Conservation (phyloP, 106 monocot species). For the Dactylorhiza incarnata region DNA sequence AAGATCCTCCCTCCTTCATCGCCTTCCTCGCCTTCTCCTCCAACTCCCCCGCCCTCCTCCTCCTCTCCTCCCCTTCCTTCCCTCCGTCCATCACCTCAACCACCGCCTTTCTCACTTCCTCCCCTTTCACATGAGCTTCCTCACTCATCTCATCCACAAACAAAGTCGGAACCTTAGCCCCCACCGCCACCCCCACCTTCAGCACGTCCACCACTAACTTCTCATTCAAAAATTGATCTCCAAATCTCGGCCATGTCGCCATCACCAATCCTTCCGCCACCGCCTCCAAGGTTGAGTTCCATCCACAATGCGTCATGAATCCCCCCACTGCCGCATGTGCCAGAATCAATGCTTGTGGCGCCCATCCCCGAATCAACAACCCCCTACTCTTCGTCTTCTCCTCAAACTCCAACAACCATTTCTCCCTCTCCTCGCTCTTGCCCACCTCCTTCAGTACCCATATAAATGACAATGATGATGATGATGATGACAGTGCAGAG, state of each 20-base stretch:
- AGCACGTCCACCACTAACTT: not conserved
- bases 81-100: constrained; percentile 16
- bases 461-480: not conserved
- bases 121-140: constrained; percentile 6
- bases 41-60: constrained; percentile 10
- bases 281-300: constrained; percentile 16
- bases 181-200: not conserved
- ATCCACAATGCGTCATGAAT: constrained; percentile 26
- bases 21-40: constrained; percentile 7
- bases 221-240: constrained; percentile 1
- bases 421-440: not conserved
- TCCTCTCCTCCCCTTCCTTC: constrained; percentile 5
- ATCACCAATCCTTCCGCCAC: not conserved
- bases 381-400: constrained; percentile 5
- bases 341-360: constrained; percentile 14
- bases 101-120: constrained; percentile 12
- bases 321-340: constrained; percentile 10
- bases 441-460: constrained; percentile 15
- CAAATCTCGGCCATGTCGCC: constrained; percentile 43
- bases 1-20: constrained; percentile 12
- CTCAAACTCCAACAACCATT: constrained; percentile 14
- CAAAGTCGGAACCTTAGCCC: not conserved
- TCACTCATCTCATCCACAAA: not conserved
- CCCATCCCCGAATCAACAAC: constrained; percentile 8
- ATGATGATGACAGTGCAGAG: too few species aligned